Evolutionary conservation across 352 stramenopile species (phyloP), one percentile per base, ranked within the genome.

Genomic region (Globisporangium lucens): DNA sequence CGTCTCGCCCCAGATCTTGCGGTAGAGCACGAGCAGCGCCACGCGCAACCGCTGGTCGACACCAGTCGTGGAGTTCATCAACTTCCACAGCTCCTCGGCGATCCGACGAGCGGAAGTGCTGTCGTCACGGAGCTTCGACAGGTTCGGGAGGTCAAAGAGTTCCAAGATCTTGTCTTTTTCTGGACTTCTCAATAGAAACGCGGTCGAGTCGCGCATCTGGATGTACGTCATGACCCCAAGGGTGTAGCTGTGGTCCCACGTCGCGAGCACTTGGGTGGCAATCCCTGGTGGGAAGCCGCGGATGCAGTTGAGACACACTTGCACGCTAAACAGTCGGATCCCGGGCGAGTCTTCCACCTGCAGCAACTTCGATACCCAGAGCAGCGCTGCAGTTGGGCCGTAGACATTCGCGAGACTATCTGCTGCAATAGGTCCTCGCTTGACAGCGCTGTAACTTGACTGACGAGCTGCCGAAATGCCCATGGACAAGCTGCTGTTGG

Each of bases 171-270:
- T 86, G 70, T 90, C 82, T 53, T 86, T 89, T 68, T 93, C 83
- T 0, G 86, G 88, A 59, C 83, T 94, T 22, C 80, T 82, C 7
- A 91, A 74, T 20, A 95, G 71, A 57, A 95, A 94, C 49, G 85
- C 78, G 15, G 82, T 78, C 1, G 85, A 84, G 49, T 93, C 80
- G 46, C 83, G 87, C 82, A 91, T 90, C 66, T 95, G 82, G 66
- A 95, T 95, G 56, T 78, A 67, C 49, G 75, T 85, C 82, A 89
- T 90, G 30, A 90, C 67, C 33, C 74, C 78, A 12, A 95, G 67
- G 29, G 87, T 95, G 69, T 94, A 90, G 70, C 82, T 89, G 70
- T 95, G 85, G 52, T 95, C 87, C 76, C 79, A 91, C 17, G 87
- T 93, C 4, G 87, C 84, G 43, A 95, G 72, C 13, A 95, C 85